A percentile compares a stretch with the other conserved stretches of the same genome.
Evolutionary conservation across 1,139 yeast genomes (phyloP).

Genomic region (Suhomyces taliae): DNA sequence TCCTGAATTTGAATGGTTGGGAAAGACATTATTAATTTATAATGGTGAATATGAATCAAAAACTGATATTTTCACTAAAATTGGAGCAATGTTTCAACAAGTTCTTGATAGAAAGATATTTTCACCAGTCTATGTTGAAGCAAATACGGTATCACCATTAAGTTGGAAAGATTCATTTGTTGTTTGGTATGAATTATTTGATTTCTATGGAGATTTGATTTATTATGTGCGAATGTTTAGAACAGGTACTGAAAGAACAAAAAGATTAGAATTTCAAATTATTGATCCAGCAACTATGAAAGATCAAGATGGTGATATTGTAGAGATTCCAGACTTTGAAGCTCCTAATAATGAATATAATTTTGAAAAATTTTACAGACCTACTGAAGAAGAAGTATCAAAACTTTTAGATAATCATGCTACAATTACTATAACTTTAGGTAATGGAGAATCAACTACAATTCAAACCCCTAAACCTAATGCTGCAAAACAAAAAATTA

Average conservation of each 20-base stretch:
- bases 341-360: slow-evolving; percentile 29
- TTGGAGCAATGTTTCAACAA: slow-evolving; percentile 23
- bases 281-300: slow-evolving; percentile 33
- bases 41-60: slow-evolving; percentile 19
- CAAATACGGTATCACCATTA: slow-evolving; percentile 17
- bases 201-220: slow-evolving; percentile 31
- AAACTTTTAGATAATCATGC: neutral
- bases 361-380: slow-evolving; percentile 23
- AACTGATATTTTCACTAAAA: slow-evolving; percentile 17
- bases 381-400: neutral
- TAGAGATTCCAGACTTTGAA: slow-evolving; percentile 18
- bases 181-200: slow-evolving; percentile 41
- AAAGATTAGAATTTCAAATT: slow-evolving; percentile 21
- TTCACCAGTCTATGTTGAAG: slow-evolving; percentile 25
- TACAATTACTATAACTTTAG: neutral
- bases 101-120: slow-evolving; percentile 27
- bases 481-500: neutral
- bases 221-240: slow-evolving; percentile 26
- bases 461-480: neutral
- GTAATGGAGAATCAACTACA: neutral
- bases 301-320: slow-evolving; percentile 34
- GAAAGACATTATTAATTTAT: slow-evolving; percentile 19
- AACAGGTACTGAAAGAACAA: slow-evolving; percentile 19
- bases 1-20: slow-evolving; percentile 17
- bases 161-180: slow-evolving; percentile 37